phyloP scores from a whole-genome alignment of 106 monocot genomes.

The Dioscorea zingiberensis region DNA sequence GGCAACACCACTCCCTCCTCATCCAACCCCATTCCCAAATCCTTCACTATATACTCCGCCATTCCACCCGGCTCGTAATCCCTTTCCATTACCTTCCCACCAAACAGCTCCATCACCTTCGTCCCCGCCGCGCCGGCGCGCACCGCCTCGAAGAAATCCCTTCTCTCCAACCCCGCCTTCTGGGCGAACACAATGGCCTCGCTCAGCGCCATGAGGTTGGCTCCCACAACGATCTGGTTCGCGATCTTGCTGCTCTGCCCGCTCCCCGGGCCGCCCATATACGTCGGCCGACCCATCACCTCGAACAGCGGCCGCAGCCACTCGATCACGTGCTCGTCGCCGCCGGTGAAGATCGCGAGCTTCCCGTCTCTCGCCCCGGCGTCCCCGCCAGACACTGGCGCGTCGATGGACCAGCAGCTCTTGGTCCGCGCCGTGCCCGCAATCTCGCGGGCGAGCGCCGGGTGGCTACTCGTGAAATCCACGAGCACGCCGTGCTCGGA shows the following conservation, averaged over 20 bases:
- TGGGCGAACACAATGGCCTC: slow-evolving; percentile 40
- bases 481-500: slow-evolving; percentile 3
- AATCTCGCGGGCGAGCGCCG: slow-evolving; percentile 16
- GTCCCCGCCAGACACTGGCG: slow-evolving; percentile 58
- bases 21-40: slow-evolving; percentile 45
- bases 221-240: slow-evolving; percentile 45
- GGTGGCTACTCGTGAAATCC: slow-evolving; percentile 21
- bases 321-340: slow-evolving; percentile 23
- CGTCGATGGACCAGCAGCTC: slow-evolving; percentile 37
- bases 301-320: slow-evolving; percentile 41
- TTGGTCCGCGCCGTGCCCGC: slow-evolving; percentile 4
- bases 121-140: slow-evolving; percentile 30
- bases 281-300: slow-evolving; percentile 14
- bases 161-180: slow-evolving; percentile 21
- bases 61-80: slow-evolving; percentile 33
- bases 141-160: slow-evolving; percentile 24
- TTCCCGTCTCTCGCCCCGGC: slow-evolving; percentile 41
- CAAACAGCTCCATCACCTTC: slow-evolving; percentile 37
- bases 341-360: slow-evolving; percentile 44
- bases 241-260: slow-evolving; percentile 55
- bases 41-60: slow-evolving; percentile 51
- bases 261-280: slow-evolving; percentile 38
- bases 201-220: slow-evolving; percentile 22
- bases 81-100: slow-evolving; percentile 29
- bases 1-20: slow-evolving; percentile 25